phyloP scores from a whole-genome alignment of 2,329 filamentous ascomycete genomes.

The Curvularia spicifera region DNA sequence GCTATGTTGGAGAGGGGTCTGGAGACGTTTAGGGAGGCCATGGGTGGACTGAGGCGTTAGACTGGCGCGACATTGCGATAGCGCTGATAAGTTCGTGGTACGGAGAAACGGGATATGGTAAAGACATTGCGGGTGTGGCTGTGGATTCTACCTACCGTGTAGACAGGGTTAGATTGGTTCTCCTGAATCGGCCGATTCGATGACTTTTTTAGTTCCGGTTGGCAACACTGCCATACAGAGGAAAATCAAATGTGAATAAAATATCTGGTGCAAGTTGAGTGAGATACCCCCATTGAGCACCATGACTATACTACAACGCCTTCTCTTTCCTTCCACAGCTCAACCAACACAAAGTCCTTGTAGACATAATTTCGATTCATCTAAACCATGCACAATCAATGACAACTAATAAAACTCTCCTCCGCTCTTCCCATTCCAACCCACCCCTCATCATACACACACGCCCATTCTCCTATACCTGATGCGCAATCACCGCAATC shows the following conservation, averaged over 20 bases:
- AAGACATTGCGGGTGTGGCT: not conserved
- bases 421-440: too few species aligned
- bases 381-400: too few species aligned
- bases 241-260: too few species aligned
- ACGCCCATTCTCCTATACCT: not conserved
- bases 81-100: not conserved
- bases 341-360: too few species aligned
- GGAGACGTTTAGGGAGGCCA: conserved; percentile 40
- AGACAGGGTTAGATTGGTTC: not conserved
- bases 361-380: too few species aligned
- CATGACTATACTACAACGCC: too few species aligned
- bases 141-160: not conserved
- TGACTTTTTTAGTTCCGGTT: not conserved
- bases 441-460: not conserved
- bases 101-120: not conserved
- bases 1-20: conserved; percentile 47
- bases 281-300: too few species aligned
- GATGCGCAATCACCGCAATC: not conserved
- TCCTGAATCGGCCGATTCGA: not conserved
- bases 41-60: conserved; percentile 28
- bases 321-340: too few species aligned
- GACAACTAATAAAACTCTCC: too few species aligned
- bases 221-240: too few species aligned
- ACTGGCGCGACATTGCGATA: not conserved
- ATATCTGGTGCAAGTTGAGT: too few species aligned